These are phyloP conservation scores for Salix arbutifolia DNA, from an alignment of 345 rosid genomes.

Conservation along the genomic window DNA sequence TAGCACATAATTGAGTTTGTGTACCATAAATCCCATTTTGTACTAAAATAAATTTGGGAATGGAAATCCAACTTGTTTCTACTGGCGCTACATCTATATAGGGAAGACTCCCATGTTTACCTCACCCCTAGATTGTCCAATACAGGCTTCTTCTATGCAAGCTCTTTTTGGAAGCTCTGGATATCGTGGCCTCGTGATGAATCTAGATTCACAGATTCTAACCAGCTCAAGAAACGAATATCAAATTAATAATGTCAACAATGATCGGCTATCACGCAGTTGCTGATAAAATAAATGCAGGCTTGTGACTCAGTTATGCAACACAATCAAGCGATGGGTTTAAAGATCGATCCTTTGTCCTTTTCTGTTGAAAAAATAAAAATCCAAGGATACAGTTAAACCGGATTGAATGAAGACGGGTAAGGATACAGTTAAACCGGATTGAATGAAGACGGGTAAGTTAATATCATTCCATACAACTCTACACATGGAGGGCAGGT, in stretches of 20 bases:
- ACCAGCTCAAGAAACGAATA: too few relatives aligned
- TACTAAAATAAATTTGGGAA: conserved; percentile 46
- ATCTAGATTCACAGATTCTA: not conserved
- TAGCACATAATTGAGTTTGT: conserved; percentile 30
- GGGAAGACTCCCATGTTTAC: not conserved
- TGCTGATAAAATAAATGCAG: conserved; percentile 1
- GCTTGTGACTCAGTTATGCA: not conserved
- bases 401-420: too few relatives aligned
- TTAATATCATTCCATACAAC: too few relatives aligned
- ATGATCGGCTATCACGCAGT: not conserved
- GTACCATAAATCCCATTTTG: conserved; percentile 34
- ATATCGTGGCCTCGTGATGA: not conserved
- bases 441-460: conserved; percentile 15
- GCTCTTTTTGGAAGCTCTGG: not conserved
- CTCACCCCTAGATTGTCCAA: not conserved
- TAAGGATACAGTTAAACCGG: too few relatives aligned
- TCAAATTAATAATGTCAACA: not conserved
- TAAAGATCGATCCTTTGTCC: conserved; percentile 12
- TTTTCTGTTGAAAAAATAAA: not conserved
- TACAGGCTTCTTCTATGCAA: not conserved
- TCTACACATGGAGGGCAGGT: too few relatives aligned
- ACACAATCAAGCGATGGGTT: not conserved
- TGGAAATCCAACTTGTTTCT: conserved; percentile 12
- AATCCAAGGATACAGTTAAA: conserved; percentile 1
- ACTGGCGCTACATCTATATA: not conserved